phyloP scores from a whole-genome alignment of 2,329 filamentous ascomycete species.

The Verticillium dahliae region DNA sequence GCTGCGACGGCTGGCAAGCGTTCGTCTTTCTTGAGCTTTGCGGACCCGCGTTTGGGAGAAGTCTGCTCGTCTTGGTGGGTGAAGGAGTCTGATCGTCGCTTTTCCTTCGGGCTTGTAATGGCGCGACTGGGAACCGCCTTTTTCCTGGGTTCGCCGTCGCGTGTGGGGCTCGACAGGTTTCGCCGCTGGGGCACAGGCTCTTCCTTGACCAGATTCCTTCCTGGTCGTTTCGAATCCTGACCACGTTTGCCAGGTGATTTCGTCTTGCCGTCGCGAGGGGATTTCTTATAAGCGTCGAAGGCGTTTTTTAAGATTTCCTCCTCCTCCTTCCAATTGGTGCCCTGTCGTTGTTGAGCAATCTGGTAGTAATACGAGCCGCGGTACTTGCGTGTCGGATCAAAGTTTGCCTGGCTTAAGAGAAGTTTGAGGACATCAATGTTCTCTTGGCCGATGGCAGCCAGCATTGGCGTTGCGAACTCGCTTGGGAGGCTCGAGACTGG shows the following conservation, averaged over 20 bases:
- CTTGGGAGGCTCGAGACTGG: constrained; percentile 52
- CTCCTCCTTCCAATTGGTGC: constrained; percentile 87
- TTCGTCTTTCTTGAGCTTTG: constrained; percentile 50
- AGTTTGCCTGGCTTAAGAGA: constrained; percentile 67
- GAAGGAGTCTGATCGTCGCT: constrained; percentile 36
- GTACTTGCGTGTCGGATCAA: constrained; percentile 75
- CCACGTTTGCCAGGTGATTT: constrained; percentile 44
- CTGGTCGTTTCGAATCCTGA: constrained; percentile 33
- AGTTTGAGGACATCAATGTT: constrained; percentile 81
- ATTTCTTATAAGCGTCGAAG: constrained; percentile 58
- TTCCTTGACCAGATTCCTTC: constrained; percentile 37
- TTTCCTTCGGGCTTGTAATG: constrained; percentile 40
- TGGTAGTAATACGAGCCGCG: constrained; percentile 81
- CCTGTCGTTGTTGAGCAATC: constrained; percentile 73
- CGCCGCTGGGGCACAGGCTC: constrained; percentile 38
- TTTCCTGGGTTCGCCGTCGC: constrained; percentile 37
- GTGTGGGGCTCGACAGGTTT: constrained; percentile 40
- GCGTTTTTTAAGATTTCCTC: constrained; percentile 71
- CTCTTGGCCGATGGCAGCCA: constrained; percentile 84
- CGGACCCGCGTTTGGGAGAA: constrained; percentile 44
- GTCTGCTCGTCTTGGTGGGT: constrained; percentile 38
- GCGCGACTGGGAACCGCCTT: constrained; percentile 28
- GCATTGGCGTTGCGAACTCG: constrained; percentile 84
- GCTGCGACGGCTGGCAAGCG: constrained; percentile 37
- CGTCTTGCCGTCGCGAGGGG: constrained; percentile 41